These are phyloP conservation scores for Grosmannia penicillata DNA, from an alignment of 2,329 filamentous ascomycete species.

Conservation along the genomic window DNA sequence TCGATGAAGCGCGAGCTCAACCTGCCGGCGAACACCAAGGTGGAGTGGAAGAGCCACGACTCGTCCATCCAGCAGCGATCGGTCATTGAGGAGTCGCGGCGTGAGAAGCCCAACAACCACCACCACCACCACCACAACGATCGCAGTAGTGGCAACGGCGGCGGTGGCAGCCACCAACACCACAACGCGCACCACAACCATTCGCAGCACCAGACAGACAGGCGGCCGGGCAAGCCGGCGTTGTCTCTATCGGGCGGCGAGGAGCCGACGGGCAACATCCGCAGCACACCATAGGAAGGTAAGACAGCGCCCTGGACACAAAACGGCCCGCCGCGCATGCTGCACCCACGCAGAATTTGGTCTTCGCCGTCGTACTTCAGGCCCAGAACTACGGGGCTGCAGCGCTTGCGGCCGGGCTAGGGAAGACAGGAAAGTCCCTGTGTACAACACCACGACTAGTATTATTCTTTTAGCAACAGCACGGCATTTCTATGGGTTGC, in stretches of 20 bases:
- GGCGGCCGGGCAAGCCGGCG: conserved; percentile 5
- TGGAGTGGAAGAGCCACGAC: conserved; percentile 93
- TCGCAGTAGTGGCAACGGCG: conserved; percentile 13
- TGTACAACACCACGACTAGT: conserved; percentile 4
- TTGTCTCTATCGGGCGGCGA: conserved; percentile 3
- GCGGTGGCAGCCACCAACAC: conserved; percentile 3
- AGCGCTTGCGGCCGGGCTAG: neutral
- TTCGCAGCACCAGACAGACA: conserved; percentile 4
- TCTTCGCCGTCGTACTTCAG: too few species aligned
- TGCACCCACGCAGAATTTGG: conserved; percentile 4
- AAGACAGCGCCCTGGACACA: neutral
- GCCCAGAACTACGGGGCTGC: too few species aligned
- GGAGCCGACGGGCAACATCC: conserved; percentile 4
- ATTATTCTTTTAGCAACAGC: conserved; percentile 6
- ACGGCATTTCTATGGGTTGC: conserved; percentile 4
- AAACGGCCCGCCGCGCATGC: neutral
- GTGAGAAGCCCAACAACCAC: conserved; percentile 55
- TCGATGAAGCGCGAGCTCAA: conserved; percentile 82
- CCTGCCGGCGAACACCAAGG: conserved; percentile 76
- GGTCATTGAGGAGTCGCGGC: conserved; percentile 79
- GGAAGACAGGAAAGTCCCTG: conserved; percentile 1
- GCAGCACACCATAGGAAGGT: conserved; percentile 9
- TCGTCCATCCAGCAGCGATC: conserved; percentile 87
- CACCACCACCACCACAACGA: conserved; percentile 20
- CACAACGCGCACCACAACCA: conserved; percentile 1